A percentile compares a stretch with the other conserved stretches of the same genome.
phyloP scores from a whole-genome alignment of 108 stramenopile species.

The Cyclotella sp. region DNA sequence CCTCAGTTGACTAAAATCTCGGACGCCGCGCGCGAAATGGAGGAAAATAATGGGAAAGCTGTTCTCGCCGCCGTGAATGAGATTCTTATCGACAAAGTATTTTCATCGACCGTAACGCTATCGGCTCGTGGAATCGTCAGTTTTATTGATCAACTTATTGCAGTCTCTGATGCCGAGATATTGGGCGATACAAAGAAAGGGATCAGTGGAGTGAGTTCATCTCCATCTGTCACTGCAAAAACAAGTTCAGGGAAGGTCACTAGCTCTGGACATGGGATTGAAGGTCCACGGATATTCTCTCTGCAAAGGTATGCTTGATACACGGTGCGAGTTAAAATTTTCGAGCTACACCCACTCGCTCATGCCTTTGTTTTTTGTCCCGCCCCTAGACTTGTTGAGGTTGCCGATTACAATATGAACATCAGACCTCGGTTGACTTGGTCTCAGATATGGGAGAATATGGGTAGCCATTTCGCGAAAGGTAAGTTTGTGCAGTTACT shows the following conservation, averaged over 20 bases:
- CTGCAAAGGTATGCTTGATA: conserved; percentile 66
- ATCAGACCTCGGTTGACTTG: conserved; percentile 93
- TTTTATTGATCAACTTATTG: conserved; percentile 90
- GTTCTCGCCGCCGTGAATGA: conserved; percentile 87
- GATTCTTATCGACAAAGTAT: conserved; percentile 91
- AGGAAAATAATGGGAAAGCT: conserved; percentile 79
- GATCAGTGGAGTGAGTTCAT: conserved; percentile 67
- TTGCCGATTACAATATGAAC: conserved; percentile 98
- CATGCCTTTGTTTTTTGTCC: background rate
- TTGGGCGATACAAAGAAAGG: conserved; percentile 74
- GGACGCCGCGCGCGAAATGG: conserved; percentile 66
- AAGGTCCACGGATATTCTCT: conserved; percentile 93
- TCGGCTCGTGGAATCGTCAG: conserved; percentile 81
- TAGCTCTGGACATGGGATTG: conserved; percentile 61
- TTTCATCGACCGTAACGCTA: conserved; percentile 83
- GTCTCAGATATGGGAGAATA: conserved; percentile 94
- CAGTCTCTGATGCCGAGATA: conserved; percentile 89
- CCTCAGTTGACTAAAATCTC: conserved; percentile 40
- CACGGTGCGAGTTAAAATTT: background rate
- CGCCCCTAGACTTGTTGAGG: conserved; percentile 89
- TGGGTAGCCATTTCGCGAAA: conserved; percentile 91
- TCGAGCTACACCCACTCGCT: background rate
- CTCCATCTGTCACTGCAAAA: conserved; percentile 16
- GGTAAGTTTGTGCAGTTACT: background rate
- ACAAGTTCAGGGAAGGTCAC: conserved; percentile 20